Evolutionary conservation across 164 flowering plant genomes (phyloP), one percentile per base, ranked within the genome.

Genomic region (Protea cynaroides): DNA sequence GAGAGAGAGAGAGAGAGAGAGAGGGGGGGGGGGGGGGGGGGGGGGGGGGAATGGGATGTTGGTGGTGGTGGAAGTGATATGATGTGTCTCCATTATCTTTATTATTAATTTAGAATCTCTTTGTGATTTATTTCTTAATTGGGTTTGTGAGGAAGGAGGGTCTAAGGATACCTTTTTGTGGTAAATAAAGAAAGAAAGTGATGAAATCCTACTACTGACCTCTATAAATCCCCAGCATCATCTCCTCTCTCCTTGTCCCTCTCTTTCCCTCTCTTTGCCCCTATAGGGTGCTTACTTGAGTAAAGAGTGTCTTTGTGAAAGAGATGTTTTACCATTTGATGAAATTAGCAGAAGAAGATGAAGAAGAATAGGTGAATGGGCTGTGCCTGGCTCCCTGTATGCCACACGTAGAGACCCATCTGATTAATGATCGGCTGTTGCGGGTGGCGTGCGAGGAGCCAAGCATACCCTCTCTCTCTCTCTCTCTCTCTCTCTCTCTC

Each of bases 311-410:
- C 60, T 64, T 7, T 7, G 8, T 36, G 19, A 40, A 49, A 18
- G 52, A 6, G 18, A 13, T 56, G 58, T 1, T 37, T 40, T 63
- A 25, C 25, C 43, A 13, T 29, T 21, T 4, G 23, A 2, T 37
- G 24, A 23, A 12, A 40, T 7, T 1, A 36, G 62, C 10, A 57
- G 21, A 13, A 25, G 8, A 23, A 21, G 18, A 34, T 17, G 29
- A 38, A 15, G 12, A 62, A 24, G 61, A 60, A 59, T 64, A 24
- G 78, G 65, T 63, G 65, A 68, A 66, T 47, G 74, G 74, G 77
- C 23, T 73, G 71, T 75, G 82, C 82, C 79, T 79, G 79, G 82
- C 82, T 79, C 82, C 82, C 82, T 79, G 79, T 75, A 79, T 79
- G 79, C 79, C 82, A 73, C 82, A 75, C 76, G 73, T 65, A 51